Percentiles rank a stretch among this genome's conserved stretches.
Evolutionary conservation across 2,329 filamentous ascomycete species (phyloP).

Genomic region (Ophiosphaerella korrae): DNA sequence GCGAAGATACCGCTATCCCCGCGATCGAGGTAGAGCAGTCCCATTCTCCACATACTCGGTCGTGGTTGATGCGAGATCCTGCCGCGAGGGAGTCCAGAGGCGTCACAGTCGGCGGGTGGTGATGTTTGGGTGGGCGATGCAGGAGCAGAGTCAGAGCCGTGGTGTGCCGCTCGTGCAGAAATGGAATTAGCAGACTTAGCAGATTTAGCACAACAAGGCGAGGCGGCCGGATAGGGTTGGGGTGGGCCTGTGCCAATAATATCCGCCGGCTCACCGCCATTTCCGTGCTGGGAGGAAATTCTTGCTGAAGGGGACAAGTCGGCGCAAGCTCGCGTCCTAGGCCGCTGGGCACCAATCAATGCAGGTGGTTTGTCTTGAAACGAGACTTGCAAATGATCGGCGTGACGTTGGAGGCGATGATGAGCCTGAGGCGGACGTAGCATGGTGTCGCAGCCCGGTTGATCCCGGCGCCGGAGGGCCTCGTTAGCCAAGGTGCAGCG

Average conservation of each 20-base stretch:
- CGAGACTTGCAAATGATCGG: conserved; percentile 8
- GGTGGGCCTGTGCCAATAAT: conserved; percentile 4
- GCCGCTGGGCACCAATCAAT: conserved; percentile 4
- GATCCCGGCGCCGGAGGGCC: conserved; percentile 19
- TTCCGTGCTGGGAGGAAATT: conserved; percentile 9
- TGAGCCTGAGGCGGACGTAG: neutral
- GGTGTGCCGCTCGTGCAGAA: neutral
- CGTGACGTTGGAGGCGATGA: conserved; percentile 5
- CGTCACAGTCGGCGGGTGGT: conserved; percentile 15
- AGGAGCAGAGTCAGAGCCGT: conserved; percentile 7
- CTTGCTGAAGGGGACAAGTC: conserved; percentile 2
- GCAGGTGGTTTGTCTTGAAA: neutral
- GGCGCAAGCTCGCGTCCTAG: conserved; percentile 7
- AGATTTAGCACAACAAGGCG: conserved; percentile 1
- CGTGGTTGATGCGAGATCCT: conserved; percentile 19
- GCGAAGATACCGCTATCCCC: conserved; percentile 28
- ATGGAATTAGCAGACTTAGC: no score
- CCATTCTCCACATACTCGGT: conserved; percentile 27
- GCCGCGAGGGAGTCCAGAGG: conserved; percentile 8
- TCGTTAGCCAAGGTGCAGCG: conserved; percentile 20
- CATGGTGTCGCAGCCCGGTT: conserved; percentile 13
- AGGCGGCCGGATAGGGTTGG: neutral
- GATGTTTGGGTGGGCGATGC: neutral
- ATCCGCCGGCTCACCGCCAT: conserved; percentile 14
- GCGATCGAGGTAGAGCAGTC: conserved; percentile 28